A percentile compares a stretch with the other conserved stretches of the same genome.
Conservation (phyloP, 108 stramenopile species). For the Stephanodiscus triporus region DNA sequence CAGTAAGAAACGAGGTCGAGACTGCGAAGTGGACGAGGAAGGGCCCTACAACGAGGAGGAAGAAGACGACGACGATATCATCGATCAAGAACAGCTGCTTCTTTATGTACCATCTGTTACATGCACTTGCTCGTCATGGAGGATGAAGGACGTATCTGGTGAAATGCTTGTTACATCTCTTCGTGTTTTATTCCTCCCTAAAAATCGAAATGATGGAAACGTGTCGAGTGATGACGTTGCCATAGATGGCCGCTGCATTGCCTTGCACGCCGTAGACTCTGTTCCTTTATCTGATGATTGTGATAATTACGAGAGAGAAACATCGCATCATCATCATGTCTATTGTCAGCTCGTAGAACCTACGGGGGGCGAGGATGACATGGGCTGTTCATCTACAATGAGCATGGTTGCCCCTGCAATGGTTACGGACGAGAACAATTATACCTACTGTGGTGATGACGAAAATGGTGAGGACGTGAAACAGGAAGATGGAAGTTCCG, state of each 20-base stretch:
- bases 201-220: neutral
- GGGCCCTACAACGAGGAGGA: constrained; percentile 14
- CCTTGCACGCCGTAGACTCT: constrained; percentile 69
- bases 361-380: constrained; percentile 16
- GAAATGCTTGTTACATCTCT: constrained; percentile 47
- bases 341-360: constrained; percentile 40
- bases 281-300: constrained; percentile 3
- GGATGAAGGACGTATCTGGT: constrained; percentile 40
- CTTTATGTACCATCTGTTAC: constrained; percentile 33
- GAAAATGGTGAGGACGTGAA: constrained; percentile 17
- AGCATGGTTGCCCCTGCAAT: constrained; percentile 11
- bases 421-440: constrained; percentile 44
- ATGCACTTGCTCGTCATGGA: constrained; percentile 49
- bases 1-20: constrained; percentile 27
- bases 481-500: constrained; percentile 1
- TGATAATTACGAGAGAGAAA: constrained; percentile 5
- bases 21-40: constrained; percentile 17
- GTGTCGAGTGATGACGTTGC: constrained; percentile 52
- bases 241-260: constrained; percentile 70
- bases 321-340: constrained; percentile 22
- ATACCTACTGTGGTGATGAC: constrained; percentile 36
- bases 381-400: constrained; percentile 29
- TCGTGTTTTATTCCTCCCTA: constrained; percentile 45
- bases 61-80: constrained; percentile 16
- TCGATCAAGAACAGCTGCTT: constrained; percentile 30